These are phyloP conservation scores for Protostelium mycophagum DNA, from an alignment of 78 protist species.

Conservation along the genomic window DNA sequence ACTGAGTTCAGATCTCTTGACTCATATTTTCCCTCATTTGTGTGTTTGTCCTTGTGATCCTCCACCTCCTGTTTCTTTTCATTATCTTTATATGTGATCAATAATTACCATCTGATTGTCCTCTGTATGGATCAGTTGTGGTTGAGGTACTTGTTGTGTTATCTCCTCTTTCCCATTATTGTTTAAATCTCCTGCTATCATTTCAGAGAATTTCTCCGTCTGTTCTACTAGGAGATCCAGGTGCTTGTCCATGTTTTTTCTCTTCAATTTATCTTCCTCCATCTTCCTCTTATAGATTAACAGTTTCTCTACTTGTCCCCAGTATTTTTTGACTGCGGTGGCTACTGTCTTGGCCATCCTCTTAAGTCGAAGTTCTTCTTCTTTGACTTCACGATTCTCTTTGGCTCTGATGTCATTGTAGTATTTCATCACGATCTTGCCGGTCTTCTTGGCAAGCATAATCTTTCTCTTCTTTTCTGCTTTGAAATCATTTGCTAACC, in stretches of 20 bases:
- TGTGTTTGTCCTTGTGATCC: slow-evolving; percentile 5
- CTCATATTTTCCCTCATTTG: no score
- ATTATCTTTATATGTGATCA: neutral
- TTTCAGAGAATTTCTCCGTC: slow-evolving; percentile 44
- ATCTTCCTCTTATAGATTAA: slow-evolving; percentile 20
- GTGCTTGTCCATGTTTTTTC: slow-evolving; percentile 42
- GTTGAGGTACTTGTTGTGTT: no score
- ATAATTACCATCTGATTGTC: neutral
- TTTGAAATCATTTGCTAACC: slow-evolving; percentile 66
- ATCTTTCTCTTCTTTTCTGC: slow-evolving; percentile 44
- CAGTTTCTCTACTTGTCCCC: slow-evolving; percentile 53
- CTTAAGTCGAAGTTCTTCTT: slow-evolving; percentile 29
- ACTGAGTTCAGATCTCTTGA: neutral
- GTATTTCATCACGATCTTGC: slow-evolving; percentile 8
- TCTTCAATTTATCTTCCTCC: slow-evolving; percentile 3
- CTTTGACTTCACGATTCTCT: slow-evolving; percentile 15
- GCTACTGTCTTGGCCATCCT: slow-evolving; percentile 11
- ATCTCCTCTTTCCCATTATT: no score
- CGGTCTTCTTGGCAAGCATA: slow-evolving; percentile 22
- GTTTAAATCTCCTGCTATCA: slow-evolving; percentile 30
- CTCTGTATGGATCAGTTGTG: no score
- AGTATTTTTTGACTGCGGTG: slow-evolving; percentile 32
- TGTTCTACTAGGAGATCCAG: slow-evolving; percentile 74
- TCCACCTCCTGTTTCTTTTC: neutral
- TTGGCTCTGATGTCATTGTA: neutral